Percentiles rank a stretch among this genome's conserved stretches.
These are phyloP conservation scores for Rosa multiflora DNA, from an alignment of 306 rosid genomes.

Conservation along the genomic window DNA sequence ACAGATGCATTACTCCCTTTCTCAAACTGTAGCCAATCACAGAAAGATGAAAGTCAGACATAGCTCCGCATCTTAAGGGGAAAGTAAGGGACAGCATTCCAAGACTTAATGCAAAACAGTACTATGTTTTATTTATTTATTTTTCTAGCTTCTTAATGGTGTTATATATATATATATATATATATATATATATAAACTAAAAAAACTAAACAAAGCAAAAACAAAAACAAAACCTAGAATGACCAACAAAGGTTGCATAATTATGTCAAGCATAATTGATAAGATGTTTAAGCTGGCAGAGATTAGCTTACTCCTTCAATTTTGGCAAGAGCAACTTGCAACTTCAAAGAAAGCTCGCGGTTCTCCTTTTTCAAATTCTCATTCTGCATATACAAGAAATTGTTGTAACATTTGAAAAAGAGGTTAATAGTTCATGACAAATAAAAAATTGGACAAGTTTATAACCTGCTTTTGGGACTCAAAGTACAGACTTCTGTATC, in stretches of 20 bases:
- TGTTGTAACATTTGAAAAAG: background rate
- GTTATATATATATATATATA: background rate
- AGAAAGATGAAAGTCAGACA: background rate
- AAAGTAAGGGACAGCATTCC: background rate
- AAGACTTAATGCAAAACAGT: background rate
- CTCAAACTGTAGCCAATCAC: slow-evolving; percentile 52
- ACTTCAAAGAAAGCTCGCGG: slow-evolving; percentile 40
- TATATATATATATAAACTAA: too few relatives aligned
- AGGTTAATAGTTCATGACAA: slow-evolving; percentile 2
- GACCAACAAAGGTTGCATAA: background rate
- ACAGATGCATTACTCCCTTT: slow-evolving; percentile 32
- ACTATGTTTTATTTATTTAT: background rate
- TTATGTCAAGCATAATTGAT: background rate
- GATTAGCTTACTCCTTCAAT: slow-evolving; percentile 58
- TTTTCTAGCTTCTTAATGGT: background rate
- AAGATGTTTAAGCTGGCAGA: slow-evolving; percentile 2
- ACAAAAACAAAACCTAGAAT: background rate
- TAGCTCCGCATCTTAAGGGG: background rate
- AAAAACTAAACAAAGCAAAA: too few relatives aligned
- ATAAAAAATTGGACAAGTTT: background rate
- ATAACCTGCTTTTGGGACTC: slow-evolving; percentile 61
- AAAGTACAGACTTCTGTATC: slow-evolving; percentile 46
- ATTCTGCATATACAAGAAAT: slow-evolving; percentile 38
- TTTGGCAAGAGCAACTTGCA: slow-evolving; percentile 55
- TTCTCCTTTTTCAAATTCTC: slow-evolving; percentile 51